Conservation (phyloP, 2,329 filamentous ascomycete species). For the Myriosclerotinia duriaeana region DNA sequence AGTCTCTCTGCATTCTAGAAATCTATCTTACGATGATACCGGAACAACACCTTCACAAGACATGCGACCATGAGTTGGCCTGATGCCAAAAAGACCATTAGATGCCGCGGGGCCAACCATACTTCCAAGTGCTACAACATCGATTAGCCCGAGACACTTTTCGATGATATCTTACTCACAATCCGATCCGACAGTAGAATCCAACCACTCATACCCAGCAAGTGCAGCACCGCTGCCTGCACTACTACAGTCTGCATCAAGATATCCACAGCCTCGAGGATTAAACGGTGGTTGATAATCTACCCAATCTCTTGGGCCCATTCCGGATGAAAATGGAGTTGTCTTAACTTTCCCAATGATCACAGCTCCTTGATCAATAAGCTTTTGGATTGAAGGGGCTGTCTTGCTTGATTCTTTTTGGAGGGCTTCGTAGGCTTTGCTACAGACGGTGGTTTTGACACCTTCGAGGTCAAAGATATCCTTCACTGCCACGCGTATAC, state of each 20-base stretch:
- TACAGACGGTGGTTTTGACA: slow-evolving; percentile 55
- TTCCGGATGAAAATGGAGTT: slow-evolving; percentile 45
- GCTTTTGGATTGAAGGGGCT: slow-evolving; percentile 50
- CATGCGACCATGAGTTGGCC: slow-evolving; percentile 26
- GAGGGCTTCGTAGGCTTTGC: slow-evolving; percentile 55
- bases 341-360: slow-evolving; percentile 54
- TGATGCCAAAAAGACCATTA: slow-evolving; percentile 29
- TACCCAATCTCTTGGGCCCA: slow-evolving; percentile 45
- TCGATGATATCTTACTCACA: slow-evolving; percentile 31
- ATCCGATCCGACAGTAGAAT: slow-evolving; percentile 50
- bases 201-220: slow-evolving; percentile 49
- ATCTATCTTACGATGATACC: slow-evolving; percentile 24
- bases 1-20: too few species aligned
- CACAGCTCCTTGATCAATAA: slow-evolving; percentile 60
- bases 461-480: slow-evolving; percentile 61
- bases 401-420: slow-evolving; percentile 48
- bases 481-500: slow-evolving; percentile 61
- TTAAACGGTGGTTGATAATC: slow-evolving; percentile 44
- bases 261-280: slow-evolving; percentile 48
- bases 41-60: slow-evolving; percentile 25
- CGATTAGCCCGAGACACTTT: neutral
- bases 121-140: slow-evolving; percentile 26
- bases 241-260: slow-evolving; percentile 49
- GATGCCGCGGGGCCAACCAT: slow-evolving; percentile 30
- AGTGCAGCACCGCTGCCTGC: slow-evolving; percentile 46